Evolutionary conservation across 371 early-diverging fungal species (phyloP), one percentile per base, ranked within the genome.

Genomic region (Umbelopsis sp.): DNA sequence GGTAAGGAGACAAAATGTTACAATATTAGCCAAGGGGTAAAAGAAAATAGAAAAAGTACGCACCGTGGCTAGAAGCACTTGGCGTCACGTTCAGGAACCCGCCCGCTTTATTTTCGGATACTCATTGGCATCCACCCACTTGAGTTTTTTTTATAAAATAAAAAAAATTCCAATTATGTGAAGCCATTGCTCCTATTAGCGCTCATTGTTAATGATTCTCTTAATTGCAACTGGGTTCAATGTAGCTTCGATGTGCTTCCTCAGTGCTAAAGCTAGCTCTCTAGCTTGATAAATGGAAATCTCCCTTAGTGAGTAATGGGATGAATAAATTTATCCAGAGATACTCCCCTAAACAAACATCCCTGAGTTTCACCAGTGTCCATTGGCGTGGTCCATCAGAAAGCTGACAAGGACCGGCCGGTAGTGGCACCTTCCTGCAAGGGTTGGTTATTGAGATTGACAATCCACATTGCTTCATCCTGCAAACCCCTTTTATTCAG

Each of bases 41-140:
- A 48, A 48, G 18, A 57, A 22, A 29, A 29, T 29, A 29, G 29
- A 29, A 29, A 22, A 29, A 29, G 29, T 32, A 29, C 29, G 12
- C 41, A 7, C 5, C 41, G 35, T 37, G 57, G 35, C 35, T 57
- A 18, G 29, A 11, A 57, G 35, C 35, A 57, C 57, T 57, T 35
- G 57, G 57, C 57, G 57, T 57, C 57, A 57, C 57, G 35, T 18
- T 57, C 32, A 29, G 35, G 18, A 57, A 35, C 35, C 57, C 57
- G 35, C 35, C 57, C 57, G 35, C 3, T 7, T n/a, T n/a, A 57
- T 29, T 57, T 57, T 37, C 57, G 57, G 29, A 11, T 11, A 7
- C 48, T 16, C 41, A 48, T 18, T 57, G 35, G 32, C 57, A 57
- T 0, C 29, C 29, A 29, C 29, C n/a, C 35, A 57, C 57, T 4